These are phyloP conservation scores for Pyropia haitanensis DNA, from an alignment of 23 red algal genomes.

Conservation along the genomic window DNA sequence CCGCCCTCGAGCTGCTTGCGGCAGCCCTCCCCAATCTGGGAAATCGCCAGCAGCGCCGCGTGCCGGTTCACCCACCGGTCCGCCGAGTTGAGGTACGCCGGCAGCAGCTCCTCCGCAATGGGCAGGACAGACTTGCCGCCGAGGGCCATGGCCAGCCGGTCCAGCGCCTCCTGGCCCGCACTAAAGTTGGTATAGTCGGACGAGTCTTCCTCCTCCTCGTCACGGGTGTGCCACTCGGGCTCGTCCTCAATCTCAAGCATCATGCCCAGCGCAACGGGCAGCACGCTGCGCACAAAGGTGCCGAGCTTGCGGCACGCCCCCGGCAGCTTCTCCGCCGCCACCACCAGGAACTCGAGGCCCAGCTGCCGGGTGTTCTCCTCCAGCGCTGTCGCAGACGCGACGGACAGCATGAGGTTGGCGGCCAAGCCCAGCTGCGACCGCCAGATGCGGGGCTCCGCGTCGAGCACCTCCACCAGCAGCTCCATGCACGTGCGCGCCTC, in stretches of 20 bases:
- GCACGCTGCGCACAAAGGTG: conserved; percentile 57
- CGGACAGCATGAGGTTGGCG: conserved; percentile 44
- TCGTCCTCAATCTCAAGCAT: conserved; percentile 96
- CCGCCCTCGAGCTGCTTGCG: conserved; percentile 71
- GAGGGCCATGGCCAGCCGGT: conserved; percentile 84
- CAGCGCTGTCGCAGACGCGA: conserved; percentile 32
- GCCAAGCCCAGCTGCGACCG: conserved; percentile 43
- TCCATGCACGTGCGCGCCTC: conserved; percentile 65
- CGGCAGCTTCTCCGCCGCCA: conserved; percentile 79
- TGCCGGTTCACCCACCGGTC: conserved; percentile 78
- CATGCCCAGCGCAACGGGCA: conserved; percentile 79
- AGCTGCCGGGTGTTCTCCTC: conserved; percentile 71
- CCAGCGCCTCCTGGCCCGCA: conserved; percentile 85
- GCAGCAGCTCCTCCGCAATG: conserved; percentile 45
- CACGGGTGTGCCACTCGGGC: conserved; percentile 78
- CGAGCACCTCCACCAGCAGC: conserved; percentile 77
- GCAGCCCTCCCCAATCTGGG: conserved; percentile 97
- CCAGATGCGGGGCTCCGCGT: conserved; percentile 79
- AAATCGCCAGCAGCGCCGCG: conserved; percentile 87
- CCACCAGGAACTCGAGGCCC: conserved; percentile 83
- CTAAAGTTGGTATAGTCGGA: conserved; percentile 63
- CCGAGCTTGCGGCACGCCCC: conserved; percentile 51
- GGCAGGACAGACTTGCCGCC: conserved; percentile 96
- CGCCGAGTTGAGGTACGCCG: conserved; percentile 46
- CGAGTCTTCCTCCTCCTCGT: conserved; percentile 73